Percentiles rank a stretch among this genome's conserved stretches.
phyloP scores from a whole-genome alignment of 106 monocot genomes.

The Apostasia ramifera region DNA sequence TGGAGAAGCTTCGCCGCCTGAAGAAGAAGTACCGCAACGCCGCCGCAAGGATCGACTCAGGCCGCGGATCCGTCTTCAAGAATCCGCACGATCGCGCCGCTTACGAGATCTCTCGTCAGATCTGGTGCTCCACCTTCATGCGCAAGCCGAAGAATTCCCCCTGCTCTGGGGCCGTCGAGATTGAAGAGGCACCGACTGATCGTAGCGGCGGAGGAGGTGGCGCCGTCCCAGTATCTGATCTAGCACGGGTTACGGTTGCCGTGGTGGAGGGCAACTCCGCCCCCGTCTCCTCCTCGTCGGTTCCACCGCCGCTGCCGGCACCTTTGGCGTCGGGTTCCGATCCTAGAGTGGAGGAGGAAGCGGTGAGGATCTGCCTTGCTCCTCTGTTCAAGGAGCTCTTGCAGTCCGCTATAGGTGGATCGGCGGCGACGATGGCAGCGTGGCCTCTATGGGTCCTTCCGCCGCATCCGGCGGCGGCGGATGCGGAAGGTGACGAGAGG shows the following conservation, averaged over 20 bases:
- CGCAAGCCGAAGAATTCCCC: conserved; percentile 5
- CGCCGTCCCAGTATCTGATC: neutral
- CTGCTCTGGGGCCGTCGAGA: neutral
- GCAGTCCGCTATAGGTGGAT: conserved; percentile 13
- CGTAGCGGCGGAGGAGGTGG: too few relatives aligned
- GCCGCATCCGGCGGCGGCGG: neutral
- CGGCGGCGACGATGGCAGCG: neutral
- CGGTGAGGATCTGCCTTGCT: conserved; percentile 50
- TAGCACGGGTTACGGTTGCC: neutral
- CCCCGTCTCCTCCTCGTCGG: neutral
- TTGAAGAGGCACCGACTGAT: neutral
- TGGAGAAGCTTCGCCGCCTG: conserved; percentile 49
- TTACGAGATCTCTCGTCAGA: conserved; percentile 70
- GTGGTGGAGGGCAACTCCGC: too few relatives aligned
- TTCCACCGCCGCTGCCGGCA: neutral
- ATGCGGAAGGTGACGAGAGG: conserved; percentile 17
- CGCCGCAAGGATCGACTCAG: conserved; percentile 29
- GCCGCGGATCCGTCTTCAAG: conserved; percentile 43
- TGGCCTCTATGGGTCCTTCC: neutral
- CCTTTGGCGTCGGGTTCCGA: neutral
- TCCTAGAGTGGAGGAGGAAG: conserved; percentile 22
- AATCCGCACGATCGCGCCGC: conserved; percentile 61
- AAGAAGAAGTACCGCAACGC: conserved; percentile 73
- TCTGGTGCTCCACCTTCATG: conserved; percentile 50
- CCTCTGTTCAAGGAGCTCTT: conserved; percentile 56